Conservation (phyloP, 352 stramenopile species). For the Salisapilia sapeloensis region DNA sequence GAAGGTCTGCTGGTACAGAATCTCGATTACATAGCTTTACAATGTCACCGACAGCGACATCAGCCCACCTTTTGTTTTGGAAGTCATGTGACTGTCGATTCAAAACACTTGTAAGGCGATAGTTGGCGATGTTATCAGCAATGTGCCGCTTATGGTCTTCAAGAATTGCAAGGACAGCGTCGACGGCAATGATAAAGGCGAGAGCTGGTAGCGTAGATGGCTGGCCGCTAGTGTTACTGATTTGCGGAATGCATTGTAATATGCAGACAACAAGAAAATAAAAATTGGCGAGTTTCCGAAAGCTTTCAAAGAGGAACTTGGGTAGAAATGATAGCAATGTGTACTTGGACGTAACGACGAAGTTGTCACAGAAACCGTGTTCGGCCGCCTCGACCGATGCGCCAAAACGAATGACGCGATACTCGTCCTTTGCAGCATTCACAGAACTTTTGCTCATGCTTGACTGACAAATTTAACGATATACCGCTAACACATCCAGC, state of each 20-base stretch:
- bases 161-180: conserved; percentile 73
- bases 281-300: conserved; percentile 83
- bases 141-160: conserved; percentile 80
- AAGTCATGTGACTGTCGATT: conserved; percentile 27
- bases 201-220: conserved; percentile 80
- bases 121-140: conserved; percentile 73
- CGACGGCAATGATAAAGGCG: conserved; percentile 82
- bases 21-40: conserved; percentile 69
- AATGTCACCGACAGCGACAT: conserved; percentile 78
- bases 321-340: conserved; percentile 75
- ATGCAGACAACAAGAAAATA: conserved; percentile 88
- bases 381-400: conserved; percentile 27
- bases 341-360: conserved; percentile 88
- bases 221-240: conserved; percentile 82
- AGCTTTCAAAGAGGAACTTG: conserved; percentile 84
- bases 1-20: conserved; percentile 67
- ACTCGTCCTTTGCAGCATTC: conserved; percentile 9
- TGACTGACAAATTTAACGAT: too few relatives aligned
- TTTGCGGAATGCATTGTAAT: conserved; percentile 71
- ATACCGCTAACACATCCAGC: too few relatives aligned
- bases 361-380: conserved; percentile 69
- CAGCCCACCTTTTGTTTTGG: conserved; percentile 36
- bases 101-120: conserved; percentile 38
- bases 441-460: too few relatives aligned
- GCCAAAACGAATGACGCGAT: conserved; percentile 47